Base-by-base conservation (phyloP, 2,329 filamentous ascomycete species). In the Paecilomyces niveus region DNA sequence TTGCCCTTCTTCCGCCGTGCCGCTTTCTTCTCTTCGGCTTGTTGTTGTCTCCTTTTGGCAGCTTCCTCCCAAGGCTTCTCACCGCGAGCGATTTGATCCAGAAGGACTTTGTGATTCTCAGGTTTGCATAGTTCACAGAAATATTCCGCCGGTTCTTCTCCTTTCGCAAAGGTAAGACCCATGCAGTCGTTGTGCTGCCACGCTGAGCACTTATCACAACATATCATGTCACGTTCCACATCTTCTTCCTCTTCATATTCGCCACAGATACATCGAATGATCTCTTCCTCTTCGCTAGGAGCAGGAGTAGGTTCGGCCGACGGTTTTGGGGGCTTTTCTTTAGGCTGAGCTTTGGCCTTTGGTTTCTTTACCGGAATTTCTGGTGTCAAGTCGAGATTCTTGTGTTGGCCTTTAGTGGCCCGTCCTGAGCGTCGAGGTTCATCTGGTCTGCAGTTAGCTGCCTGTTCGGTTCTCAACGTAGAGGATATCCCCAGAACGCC, bases 111-210 rank as follows among this genome's bases (percentile, higher is more conserved):
- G 76, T 99, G 94, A 62, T 92, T 86, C 58, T 91, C 83, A 0
- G 94, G 94, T 56, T 84, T 83, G 78, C 94, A 97, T 74, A 88
- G 80, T 75, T 99, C 94, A 76, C 94, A 99, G 75, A 89, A 95
- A 78, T 99, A 99, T 74, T 89, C 83, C 61, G 89, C 89, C 31
- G 89, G 88, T 57, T 90, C 82, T 68, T 92, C 85, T 59, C 92
- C 77, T 58, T 83, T 89, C 32, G 87, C 85, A 66, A 89, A 91
- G 53, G 88, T 85, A 68, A 97, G 85, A 56, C 90, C 91, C 80
- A 99, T 90, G 72, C 94, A 99, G 63, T 95, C 88, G 69, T 97
- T 97, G 76, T 99, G 94, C 76, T 99, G 94, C 94, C 94, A 99
- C 50, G 89, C 93, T 54, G 85, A 86, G 75, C 94, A 99, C 53